phyloP scores from a whole-genome alignment of 345 rosid genomes.

The Iberis pinnata region DNA sequence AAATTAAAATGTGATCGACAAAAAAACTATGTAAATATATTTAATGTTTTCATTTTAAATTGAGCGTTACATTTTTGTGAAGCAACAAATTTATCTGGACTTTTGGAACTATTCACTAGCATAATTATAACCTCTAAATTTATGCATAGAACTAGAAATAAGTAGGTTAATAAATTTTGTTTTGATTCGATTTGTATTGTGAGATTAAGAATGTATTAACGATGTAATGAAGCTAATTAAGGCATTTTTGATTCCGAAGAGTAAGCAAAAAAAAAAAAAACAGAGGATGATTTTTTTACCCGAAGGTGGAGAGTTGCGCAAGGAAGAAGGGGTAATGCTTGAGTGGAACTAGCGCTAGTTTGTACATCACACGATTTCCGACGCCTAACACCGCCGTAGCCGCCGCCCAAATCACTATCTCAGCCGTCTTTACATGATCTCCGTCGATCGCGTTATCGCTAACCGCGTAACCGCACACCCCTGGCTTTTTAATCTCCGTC shows the following conservation, averaged over 20 bases:
- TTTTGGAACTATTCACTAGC: background rate
- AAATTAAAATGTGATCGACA: too few relatives aligned
- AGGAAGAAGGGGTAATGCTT: conserved; percentile 86
- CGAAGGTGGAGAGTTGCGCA: conserved; percentile 92
- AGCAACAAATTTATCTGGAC: background rate
- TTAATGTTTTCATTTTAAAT: background rate
- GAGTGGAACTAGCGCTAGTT: conserved; percentile 77
- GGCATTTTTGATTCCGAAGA: background rate
- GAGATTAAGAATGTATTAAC: background rate
- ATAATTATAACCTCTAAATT: background rate
- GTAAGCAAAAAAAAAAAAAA: background rate
- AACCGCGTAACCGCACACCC: conserved; percentile 41
- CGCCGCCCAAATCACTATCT: conserved; percentile 56
- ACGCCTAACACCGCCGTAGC: conserved; percentile 74
- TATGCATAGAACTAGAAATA: background rate
- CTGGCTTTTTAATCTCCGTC: conserved; percentile 21
- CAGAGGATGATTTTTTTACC: conserved; percentile 33
- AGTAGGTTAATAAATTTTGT: too few relatives aligned
- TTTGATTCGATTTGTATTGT: background rate
- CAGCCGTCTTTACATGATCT: conserved; percentile 30
- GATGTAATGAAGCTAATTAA: too few relatives aligned
- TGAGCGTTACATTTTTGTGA: background rate
- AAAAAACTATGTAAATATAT: background rate
- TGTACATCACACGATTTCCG: conserved; percentile 74
- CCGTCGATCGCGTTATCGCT: conserved; percentile 26